A percentile compares a stretch with the other conserved stretches of the same genome.
phyloP scores from a whole-genome alignment of 164 flowering plant genomes.

The Nymphaea thermarum region DNA sequence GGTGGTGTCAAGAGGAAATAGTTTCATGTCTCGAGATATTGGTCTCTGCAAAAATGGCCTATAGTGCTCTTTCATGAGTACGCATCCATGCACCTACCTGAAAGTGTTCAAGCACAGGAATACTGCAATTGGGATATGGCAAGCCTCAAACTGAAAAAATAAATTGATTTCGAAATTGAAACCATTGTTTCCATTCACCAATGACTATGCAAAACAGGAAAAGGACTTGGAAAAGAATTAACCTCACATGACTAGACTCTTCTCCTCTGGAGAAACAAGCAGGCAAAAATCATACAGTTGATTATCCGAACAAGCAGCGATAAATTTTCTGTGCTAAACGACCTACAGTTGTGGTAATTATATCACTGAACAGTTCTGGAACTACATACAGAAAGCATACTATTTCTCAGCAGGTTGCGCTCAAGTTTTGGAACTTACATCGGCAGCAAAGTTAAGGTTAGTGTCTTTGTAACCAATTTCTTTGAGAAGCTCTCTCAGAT shows the following conservation, averaged over 20 bases:
- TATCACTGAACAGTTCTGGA: no score
- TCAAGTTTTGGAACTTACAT: conserved; percentile 34
- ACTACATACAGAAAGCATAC: not conserved
- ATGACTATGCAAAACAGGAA: not conserved
- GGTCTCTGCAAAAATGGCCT: no score
- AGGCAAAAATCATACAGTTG: not conserved
- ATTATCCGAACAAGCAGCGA: not conserved
- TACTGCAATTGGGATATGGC: no score
- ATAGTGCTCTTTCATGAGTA: no score
- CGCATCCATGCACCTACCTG: no score
- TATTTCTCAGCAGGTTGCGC: not conserved
- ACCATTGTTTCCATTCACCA: no score
- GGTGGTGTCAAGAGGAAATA: no score
- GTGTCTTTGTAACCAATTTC: conserved; percentile 83
- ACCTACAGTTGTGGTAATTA: no score
- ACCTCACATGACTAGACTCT: not conserved
- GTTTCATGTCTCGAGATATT: no score
- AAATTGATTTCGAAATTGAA: no score
- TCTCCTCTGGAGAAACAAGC: not conserved
- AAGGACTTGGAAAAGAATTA: not conserved
- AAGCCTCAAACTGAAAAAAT: no score
- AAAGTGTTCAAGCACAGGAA: no score
- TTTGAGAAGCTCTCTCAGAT: conserved; percentile 77
- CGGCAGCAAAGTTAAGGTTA: conserved; percentile 70
- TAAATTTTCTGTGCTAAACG: not conserved